Base-by-base conservation (phyloP, 768 basidiomycete species). In the Lactarius indigo region DNA sequence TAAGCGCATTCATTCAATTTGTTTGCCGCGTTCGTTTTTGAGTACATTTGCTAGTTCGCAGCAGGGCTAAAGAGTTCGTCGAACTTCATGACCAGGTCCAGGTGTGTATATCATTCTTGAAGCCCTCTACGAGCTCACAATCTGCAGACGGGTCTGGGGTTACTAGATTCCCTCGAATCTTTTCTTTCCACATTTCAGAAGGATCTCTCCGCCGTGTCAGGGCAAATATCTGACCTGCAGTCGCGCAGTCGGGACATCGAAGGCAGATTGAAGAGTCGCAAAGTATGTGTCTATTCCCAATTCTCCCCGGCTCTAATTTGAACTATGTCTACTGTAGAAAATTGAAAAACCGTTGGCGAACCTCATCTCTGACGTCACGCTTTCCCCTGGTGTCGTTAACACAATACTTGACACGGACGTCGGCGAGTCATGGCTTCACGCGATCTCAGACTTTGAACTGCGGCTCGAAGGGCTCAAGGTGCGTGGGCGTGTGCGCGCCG, bases 151-250 rank as follows among this genome's bases (percentile, higher is more conserved):
- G 96, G 96, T 73, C 84, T 92, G 17, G 83, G 82, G 65, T 84
- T 98, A 23, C 82, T 99, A 61, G 89, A 94, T 73, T 93, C 93
- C 1, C 83, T 99, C 3, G 90, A 97, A 70, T 83, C 87, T 1
- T 98, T 98, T 76, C 83, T 99, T 13, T 94, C 94, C 2, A 97
- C 92, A 0, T 99, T 99, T 73, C 96, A 98, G 77, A 90, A 83
- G 71, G 96, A 99, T 76, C 82, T 99, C 26, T 91, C 94, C 6
- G 89, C 90, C 1, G 97, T 98, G 12, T 98, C 97, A 2, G 92
- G 94, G 3, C 96, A 99, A 75, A 96, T 99, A 75, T 91, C 93
- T 1, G 94, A 98, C 69, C 82, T 99, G 28, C 97, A 98, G 73
- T 85, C 87, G 69, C 84, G 93, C 39, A 96, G 94, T 74, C 90